Evolutionary conservation across 2,329 filamentous ascomycete species (phyloP), one percentile per base, ranked within the genome.

Genomic region (Helotiales sp.): DNA sequence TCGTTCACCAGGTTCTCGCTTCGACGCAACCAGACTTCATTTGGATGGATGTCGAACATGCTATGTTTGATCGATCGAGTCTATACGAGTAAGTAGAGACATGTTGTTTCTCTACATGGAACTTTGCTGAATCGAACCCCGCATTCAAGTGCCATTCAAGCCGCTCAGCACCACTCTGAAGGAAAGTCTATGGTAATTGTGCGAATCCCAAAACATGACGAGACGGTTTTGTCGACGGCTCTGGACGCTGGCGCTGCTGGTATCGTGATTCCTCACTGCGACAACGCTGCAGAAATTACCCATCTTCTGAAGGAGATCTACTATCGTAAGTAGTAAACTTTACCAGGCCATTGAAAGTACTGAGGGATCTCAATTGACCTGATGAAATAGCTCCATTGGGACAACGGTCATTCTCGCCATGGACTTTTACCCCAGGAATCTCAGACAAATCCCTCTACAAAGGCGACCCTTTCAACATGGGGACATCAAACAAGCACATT

Each of bases 251-350:
- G 62, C 7, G 62, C 62, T 37, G 17, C 62, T 17, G 52, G 37
- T 3, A 64, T 64, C 10, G 62, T 64, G 2, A 64, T 64, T 17
- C 59, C 59, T 30, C 59, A 61, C 49, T 65, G 63, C 32, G 63
- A 65, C 11, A 61, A 32, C n/a, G 57, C 45, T 15, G 26, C 47
- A 30, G 54, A 60, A 20, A 32, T 65, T 10, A 55, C 54, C 22
- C 15, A 32, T 8, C 5, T 65, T 7, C 11, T 65, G 43, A 50
- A 65, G 15, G 63, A 60, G 11, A 50, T 60, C 6, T 65, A 60
- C n/a, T 65, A 65, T 40, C 63, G 63, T 65, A 24, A 52, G 63
- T 32, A 43, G n/a, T n/a, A n/a, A n/a, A n/a, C n/a, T n/a, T n/a
- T n/a, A 59, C 13, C 55, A 5, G 3, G 11, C 6, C 6, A 2